Percentiles rank a stretch among this genome's conserved stretches.
phyloP scores from a whole-genome alignment of 805 yeast genomes.

The Kluyveromyces wickerhamii region DNA sequence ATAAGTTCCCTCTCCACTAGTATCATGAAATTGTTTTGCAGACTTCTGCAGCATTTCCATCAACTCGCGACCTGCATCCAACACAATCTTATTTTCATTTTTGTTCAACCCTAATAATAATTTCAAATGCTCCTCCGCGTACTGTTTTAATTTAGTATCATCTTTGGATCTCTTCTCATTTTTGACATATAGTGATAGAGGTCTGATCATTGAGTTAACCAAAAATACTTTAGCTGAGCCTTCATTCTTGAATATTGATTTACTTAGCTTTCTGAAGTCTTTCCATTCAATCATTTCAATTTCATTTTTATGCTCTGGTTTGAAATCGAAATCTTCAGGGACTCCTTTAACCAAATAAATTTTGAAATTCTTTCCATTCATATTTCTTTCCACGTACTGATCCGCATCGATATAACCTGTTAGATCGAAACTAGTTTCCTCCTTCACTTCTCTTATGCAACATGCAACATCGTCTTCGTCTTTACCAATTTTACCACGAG shows the following conservation, averaged over 20 bases:
- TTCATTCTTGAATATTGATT: constrained; percentile 27
- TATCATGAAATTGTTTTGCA: constrained; percentile 25
- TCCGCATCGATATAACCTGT: constrained; percentile 56
- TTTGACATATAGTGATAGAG: constrained; percentile 44
- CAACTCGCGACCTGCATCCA: constrained; percentile 72
- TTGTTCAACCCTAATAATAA: constrained; percentile 49
- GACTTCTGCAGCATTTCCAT: constrained; percentile 52
- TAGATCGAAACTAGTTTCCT: constrained; percentile 90
- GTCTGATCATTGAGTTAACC: constrained; percentile 35
- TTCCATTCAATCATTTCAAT: constrained; percentile 79
- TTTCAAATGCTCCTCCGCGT: constrained; percentile 62
- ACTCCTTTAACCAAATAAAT: constrained; percentile 72
- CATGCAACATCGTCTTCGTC: constrained; percentile 84
- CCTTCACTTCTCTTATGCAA: constrained; percentile 85
- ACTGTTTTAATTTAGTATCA: constrained; percentile 52
- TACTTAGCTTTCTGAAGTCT: constrained; percentile 41
- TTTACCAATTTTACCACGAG: constrained; percentile 92
- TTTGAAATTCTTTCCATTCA: constrained; percentile 76
- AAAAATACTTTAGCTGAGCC: constrained; percentile 31
- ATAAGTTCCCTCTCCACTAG: constrained; percentile 6
- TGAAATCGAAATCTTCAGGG: constrained; percentile 67
- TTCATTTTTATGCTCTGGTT: constrained; percentile 81
- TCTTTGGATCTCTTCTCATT: constrained; percentile 41
- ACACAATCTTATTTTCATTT: constrained; percentile 19
- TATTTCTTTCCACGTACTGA: constrained; percentile 73